Conservation (phyloP, 305 asterid genomes). For the Striga hermonthica region DNA sequence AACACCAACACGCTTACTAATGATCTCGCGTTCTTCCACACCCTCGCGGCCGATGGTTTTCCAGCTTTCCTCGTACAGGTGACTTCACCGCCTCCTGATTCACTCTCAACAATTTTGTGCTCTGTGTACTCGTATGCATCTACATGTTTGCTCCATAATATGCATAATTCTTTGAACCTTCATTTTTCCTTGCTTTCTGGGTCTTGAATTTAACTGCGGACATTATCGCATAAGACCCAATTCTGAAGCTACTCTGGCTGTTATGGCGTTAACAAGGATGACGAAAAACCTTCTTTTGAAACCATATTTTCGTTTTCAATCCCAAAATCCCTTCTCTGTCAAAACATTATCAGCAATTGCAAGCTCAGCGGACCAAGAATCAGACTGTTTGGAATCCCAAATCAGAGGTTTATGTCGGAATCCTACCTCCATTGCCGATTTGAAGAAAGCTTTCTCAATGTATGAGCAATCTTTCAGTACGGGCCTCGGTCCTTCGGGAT, state of each 20-base stretch:
- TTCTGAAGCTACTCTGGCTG: neutral
- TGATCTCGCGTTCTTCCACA: neutral
- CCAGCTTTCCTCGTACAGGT: constrained; percentile 1
- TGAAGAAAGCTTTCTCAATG: constrained; percentile 32
- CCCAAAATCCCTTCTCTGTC: constrained; percentile 26
- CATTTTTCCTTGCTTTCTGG: neutral
- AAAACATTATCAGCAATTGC: constrained; percentile 28
- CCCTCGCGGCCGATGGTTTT: neutral
- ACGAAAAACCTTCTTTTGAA: constrained; percentile 29
- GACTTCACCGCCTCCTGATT: neutral
- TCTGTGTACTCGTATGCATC: neutral
- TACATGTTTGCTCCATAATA: constrained; percentile 1
- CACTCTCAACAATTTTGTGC: too few relatives aligned
- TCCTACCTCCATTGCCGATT: constrained; percentile 35
- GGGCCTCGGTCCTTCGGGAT: constrained; percentile 44
- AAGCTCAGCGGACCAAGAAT: constrained; percentile 21
- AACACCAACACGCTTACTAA: neutral
- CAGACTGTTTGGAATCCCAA: constrained; percentile 39
- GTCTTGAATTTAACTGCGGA: constrained; percentile 7
- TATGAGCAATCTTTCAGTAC: constrained; percentile 42
- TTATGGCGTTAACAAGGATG: constrained; percentile 28
- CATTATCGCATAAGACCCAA: neutral
- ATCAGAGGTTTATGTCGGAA: constrained; percentile 39
- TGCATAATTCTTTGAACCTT: neutral
- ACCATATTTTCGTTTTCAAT: constrained; percentile 21